These are phyloP conservation scores for Datura wrightii DNA, from an alignment of 257 asterid species.

Conservation along the genomic window DNA sequence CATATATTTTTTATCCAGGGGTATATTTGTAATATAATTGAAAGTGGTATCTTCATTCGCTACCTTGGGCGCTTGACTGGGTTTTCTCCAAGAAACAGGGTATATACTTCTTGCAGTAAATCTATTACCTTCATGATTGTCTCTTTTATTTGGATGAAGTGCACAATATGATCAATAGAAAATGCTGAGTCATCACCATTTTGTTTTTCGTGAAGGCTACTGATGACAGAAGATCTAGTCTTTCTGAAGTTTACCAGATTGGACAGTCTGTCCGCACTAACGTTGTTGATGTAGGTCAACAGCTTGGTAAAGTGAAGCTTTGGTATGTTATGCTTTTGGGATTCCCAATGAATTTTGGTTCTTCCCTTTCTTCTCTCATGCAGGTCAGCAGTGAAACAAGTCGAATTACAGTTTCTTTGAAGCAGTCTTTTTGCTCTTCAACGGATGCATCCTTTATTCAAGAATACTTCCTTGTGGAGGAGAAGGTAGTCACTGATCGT, in stretches of 20 bases:
- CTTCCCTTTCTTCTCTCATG: slow-evolving; percentile 27
- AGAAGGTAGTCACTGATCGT: slow-evolving; percentile 60
- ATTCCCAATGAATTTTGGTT: slow-evolving; percentile 26
- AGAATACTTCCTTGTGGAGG: slow-evolving; percentile 83
- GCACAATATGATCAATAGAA: slow-evolving; percentile 7
- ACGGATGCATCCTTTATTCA: slow-evolving; percentile 85
- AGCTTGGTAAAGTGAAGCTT: slow-evolving; percentile 13
- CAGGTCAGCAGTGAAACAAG: slow-evolving; percentile 79
- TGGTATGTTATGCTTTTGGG: slow-evolving; percentile 16
- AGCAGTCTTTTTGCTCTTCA: slow-evolving; percentile 86
- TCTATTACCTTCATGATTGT: not conserved
- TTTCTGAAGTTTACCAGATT: slow-evolving; percentile 70
- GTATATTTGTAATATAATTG: slow-evolving; percentile 87
- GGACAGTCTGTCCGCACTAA: slow-evolving; percentile 96
- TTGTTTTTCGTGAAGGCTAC: slow-evolving; percentile 61
- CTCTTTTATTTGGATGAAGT: slow-evolving; percentile 10
- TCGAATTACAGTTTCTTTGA: slow-evolving; percentile 84
- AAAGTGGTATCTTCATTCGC: slow-evolving; percentile 93
- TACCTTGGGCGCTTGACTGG: slow-evolving; percentile 94
- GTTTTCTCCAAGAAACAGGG: slow-evolving; percentile 95
- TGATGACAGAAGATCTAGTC: slow-evolving; percentile 71
- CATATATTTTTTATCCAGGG: slow-evolving; percentile 62
- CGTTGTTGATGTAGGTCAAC: slow-evolving; percentile 68
- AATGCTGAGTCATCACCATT: slow-evolving; percentile 21
- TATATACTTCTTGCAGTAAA: slow-evolving; percentile 35